A percentile compares a stretch with the other conserved stretches of the same genome.
Evolutionary conservation across 106 monocot species (phyloP).

Genomic region (Narthecium ossifragum): DNA sequence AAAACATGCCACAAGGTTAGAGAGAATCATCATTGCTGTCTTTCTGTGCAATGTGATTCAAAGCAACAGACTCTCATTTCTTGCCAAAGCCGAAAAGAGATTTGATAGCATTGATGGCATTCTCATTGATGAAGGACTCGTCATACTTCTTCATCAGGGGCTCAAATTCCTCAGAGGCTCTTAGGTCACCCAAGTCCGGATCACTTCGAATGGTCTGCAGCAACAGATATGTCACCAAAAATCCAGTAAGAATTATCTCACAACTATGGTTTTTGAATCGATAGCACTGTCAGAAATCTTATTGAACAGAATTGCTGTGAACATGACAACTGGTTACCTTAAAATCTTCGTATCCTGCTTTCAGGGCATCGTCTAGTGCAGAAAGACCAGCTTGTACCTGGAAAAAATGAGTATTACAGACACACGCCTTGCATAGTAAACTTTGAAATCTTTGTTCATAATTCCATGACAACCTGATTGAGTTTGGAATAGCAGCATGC

Average conservation of each 20-base stretch:
- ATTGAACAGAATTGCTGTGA: background rate
- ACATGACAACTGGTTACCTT: constrained; percentile 31
- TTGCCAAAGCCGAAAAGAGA: constrained; percentile 89
- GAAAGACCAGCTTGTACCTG: constrained; percentile 94
- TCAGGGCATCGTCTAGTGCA: constrained; percentile 80
- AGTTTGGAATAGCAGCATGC: constrained; percentile 98
- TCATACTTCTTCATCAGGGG: constrained; percentile 80
- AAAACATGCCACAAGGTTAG: background rate
- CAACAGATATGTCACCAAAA: background rate
- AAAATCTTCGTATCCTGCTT: constrained; percentile 86
- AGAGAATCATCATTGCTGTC: too few relatives aligned
- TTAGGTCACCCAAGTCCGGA: constrained; percentile 72
- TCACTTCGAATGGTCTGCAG: constrained; percentile 73
- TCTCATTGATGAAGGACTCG: constrained; percentile 96
- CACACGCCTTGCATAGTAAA: too few relatives aligned
- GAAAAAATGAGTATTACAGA: too few relatives aligned
- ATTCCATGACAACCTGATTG: constrained; percentile 49
- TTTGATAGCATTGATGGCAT: constrained; percentile 90
- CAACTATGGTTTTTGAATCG: too few relatives aligned
- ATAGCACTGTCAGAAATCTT: too few relatives aligned
- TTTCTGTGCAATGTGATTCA: too few relatives aligned
- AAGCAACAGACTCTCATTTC: constrained; percentile 19
- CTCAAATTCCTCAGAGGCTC: constrained; percentile 78
- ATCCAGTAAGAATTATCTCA: background rate
- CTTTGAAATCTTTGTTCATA: background rate